Conservation (phyloP, 805 yeast genomes). For the Starmera caribaea region DNA sequence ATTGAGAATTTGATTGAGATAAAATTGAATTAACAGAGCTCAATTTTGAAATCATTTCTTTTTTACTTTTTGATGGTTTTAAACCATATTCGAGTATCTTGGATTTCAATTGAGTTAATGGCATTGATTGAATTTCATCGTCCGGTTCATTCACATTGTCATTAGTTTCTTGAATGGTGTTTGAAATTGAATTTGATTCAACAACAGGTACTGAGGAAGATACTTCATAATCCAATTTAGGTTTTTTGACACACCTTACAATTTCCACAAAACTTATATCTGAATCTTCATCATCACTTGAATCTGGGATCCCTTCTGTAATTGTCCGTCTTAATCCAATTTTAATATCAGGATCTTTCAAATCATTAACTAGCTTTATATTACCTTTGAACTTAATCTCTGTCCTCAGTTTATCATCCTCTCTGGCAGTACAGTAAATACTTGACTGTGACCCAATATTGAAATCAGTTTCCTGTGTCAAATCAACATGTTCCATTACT, state of each 20-base stretch:
- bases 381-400: conserved; percentile 9
- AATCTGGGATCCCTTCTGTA: conserved; percentile 9
- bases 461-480: not conserved
- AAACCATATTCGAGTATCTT: conserved; percentile 16
- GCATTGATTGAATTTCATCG: conserved; percentile 8
- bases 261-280: conserved; percentile 18
- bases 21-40: conserved; percentile 6
- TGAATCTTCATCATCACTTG: conserved; percentile 17
- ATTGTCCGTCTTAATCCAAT: no score
- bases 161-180: conserved; percentile 8
- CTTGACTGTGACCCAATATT: not conserved
- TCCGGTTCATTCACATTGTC: conserved; percentile 5
- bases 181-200: no score
- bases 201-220: conserved; percentile 1
- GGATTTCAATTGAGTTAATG: conserved; percentile 13
- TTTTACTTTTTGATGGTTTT: conserved; percentile 14
- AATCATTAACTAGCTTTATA: not conserved
- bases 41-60: conserved; percentile 12
- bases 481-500: no score
- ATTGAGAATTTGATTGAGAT: conserved; percentile 7
- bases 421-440: conserved; percentile 3
- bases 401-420: conserved; percentile 5
- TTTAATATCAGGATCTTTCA: no score
- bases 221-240: conserved; percentile 8
- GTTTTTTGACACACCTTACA: conserved; percentile 14